Conservation (phyloP, 345 rosid genomes). For the Firmiana major region DNA sequence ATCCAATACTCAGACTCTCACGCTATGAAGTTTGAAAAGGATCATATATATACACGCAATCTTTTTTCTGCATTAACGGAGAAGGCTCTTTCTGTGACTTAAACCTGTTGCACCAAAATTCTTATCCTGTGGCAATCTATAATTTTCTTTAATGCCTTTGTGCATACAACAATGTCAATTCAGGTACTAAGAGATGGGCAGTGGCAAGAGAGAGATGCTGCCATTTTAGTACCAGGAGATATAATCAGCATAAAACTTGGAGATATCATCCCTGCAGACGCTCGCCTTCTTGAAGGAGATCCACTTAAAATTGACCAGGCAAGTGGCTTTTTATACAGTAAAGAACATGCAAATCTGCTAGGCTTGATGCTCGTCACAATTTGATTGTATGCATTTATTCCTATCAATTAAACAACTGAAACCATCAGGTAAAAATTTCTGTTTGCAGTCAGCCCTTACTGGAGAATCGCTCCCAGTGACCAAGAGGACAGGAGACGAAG, state of each 20-base stretch:
- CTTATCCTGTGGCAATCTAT: no score
- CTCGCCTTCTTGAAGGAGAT: slow-evolving; percentile 91
- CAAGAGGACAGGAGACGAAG: slow-evolving; percentile 87
- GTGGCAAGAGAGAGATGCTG: slow-evolving; percentile 88
- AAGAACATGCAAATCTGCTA: neutral
- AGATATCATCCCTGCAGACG: slow-evolving; percentile 93
- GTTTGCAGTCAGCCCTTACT: slow-evolving; percentile 77
- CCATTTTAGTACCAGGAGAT: slow-evolving; percentile 88
- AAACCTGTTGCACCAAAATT: no score
- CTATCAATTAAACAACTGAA: neutral
- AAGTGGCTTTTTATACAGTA: slow-evolving; percentile 15
- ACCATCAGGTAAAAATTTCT: slow-evolving; percentile 1
- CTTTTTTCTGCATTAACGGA: no score
- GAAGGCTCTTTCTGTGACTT: no score
- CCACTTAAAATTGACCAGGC: slow-evolving; percentile 92
- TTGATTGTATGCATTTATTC: neutral
- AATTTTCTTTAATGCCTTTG: no score
- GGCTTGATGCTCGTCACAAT: neutral
- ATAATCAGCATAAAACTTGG: slow-evolving; percentile 93
- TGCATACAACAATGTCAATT: no score
- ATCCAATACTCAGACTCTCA: no score
- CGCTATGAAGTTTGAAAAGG: no score
- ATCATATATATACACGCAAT: no score
- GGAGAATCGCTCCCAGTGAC: slow-evolving; percentile 97
- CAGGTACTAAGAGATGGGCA: slow-evolving; percentile 93